Evolutionary conservation across 495 filamentous ascomycete genomes (phyloP), one percentile per base, ranked within the genome.

Genomic region (Aspergillus sclerotioniger): DNA sequence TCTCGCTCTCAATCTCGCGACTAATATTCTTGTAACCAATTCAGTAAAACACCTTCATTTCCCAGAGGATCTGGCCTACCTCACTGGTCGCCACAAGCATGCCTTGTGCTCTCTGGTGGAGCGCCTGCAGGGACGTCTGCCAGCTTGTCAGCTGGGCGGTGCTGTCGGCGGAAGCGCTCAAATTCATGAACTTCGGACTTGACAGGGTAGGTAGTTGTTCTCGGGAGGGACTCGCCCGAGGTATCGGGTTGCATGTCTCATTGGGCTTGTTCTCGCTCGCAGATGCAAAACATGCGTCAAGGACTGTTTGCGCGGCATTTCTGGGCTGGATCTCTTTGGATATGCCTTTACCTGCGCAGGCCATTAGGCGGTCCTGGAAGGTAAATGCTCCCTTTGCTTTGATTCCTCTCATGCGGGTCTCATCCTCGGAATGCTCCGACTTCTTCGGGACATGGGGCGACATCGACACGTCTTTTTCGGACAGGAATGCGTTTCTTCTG

Each of bases 1-100:
- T 67, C 57, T 77, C 74, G n/a, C 60, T 56, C 10, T 68, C 66
- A 25, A 75, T 62, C 28, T 74, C 67, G 41, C 32, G 62, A 7
- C 53, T 60, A 13, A 75, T 59, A 47, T 59, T 52, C 74, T 76
- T 32, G 29, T 59, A 29, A 49, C 39, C 2, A 37, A 44, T 15
- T 57, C 39, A 62, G 44, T 15, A 48, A 13, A 41, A 9, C 10
- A 6, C 17, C 48, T 16, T 21, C 9, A 10, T 43, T 8, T 15
- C 4, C 29, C 9, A 28, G 7, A 25, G 2, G 46, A 12, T 25
- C n/a, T 39, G 17, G 51, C 71, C 56, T 57, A 72, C 72, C 57
- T 67, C 57, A 15, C 63, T 69, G 6, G 66, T 71, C 35, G 61
- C 51, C 7, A 56, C 21, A 20, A 73, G 54, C 32, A 66, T 54